Base-by-base conservation (phyloP, 495 filamentous ascomycete species). In the Opeltia flavorubescens region DNA sequence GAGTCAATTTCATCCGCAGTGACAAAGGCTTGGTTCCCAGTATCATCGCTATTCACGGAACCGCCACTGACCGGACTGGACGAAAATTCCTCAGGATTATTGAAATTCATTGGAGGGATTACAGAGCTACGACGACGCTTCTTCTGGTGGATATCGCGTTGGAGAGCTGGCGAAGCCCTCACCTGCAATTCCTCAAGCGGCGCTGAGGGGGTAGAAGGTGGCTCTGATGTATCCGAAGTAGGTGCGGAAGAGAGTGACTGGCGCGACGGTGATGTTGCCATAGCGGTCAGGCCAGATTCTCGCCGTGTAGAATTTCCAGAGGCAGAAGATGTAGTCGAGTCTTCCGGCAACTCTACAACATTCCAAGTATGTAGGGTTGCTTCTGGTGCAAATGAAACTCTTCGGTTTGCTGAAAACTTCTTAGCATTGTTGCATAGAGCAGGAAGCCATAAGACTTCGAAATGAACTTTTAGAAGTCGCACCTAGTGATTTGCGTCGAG, bases 291-390 rank as follows among this genome's bases (percentile, higher is more conserved):
- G 17, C 74, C 77, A 2, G 84, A 89, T 36, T 78, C 74, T 47
- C 84, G 73, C 52, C 85, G 69, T 17, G 84, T 83, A 4, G 73
- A 75, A 45, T 80, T 80, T 0, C 70, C 79, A 6, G 84, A 76
- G 7, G 86, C 74, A 27, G 84, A 88, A 4, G 87, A 93, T 12
- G 83, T 84, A 0, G 86, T 93, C 27, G 83, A 84, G 57, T 94
- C 87, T 49, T 86, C 85, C 49, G 80, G 75, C 46, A 89, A 81
- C 54, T 96, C 89, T 2, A 94, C 76, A 44, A 95, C 89, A 58
- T 95, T 88, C 78, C 94, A 99, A 3, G 91, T 99, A 59, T 99
- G 91, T 27, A 99, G 67, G 7, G 91, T 99, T 12, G 91, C 91
- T 63, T 99, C 91, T 1, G 91, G 91, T 4, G 91, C 91, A 59